Base-by-base conservation (phyloP, 306 rosid species). In the Leucaena leucocephala region DNA sequence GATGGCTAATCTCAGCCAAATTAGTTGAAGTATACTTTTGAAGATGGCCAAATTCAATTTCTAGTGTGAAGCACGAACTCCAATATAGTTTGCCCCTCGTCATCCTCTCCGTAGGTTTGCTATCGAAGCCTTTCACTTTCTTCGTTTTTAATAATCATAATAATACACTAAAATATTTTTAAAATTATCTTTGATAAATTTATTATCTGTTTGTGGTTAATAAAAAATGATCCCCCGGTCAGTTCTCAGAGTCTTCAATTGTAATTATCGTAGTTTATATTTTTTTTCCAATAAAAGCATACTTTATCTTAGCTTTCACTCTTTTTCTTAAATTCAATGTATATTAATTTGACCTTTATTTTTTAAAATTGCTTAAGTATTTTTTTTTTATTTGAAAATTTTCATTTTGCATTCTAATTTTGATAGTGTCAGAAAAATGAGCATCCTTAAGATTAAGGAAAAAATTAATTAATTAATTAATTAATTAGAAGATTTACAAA, bases 21-120 rank as follows among this genome's bases (percentile, higher is more conserved):
- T 43, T 44, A 68, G 72, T 21, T 68, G 38, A 4, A 44, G n/a
- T 2, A 68, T 43, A 21, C 38, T 68, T 19, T 19, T 36, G 49
- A 66, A 68, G 27, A 68, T 42, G 52, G 36, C 39, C 72, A n/a
- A 42, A 68, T 34, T 19, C 52, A 42, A 66, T 9, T 42, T 68
- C 35, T 68, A 15, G 5, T 68, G 72, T 9, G 55, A 68, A 43
- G 15, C 22, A 5, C 38, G 21, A 68, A 68, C 73, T 11, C 39
- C 14, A 3, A 8, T 12, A 4, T n/a, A 1, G 7, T 66, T 40
- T 66, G 34, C 48, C 71, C 3, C 27, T 27, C 27, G 27, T 39
- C 4, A 1, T 64, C 71, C 4, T 17, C 49, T 38, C 17, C 49
- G 4, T 36, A 64, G 69, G 39, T 64, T 16, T 36, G 45, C 45